A percentile compares a stretch with the other conserved stretches of the same genome.
phyloP scores from a whole-genome alignment of 257 asterid species.

The Solanum verrucosum region DNA sequence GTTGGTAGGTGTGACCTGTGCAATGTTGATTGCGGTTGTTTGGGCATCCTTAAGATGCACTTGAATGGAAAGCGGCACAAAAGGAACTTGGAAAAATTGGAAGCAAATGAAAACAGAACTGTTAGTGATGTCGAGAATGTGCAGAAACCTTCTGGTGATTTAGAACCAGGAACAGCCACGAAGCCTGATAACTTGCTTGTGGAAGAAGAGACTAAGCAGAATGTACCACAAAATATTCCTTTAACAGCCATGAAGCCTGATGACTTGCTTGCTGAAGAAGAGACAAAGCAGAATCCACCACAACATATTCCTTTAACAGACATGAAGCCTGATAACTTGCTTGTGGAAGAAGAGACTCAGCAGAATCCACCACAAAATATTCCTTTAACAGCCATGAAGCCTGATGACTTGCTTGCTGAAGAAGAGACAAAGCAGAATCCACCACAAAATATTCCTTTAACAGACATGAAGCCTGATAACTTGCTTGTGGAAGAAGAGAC shows the following conservation, averaged over 20 bases:
- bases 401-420: background rate
- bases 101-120: background rate
- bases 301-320: background rate
- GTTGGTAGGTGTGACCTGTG: conserved; percentile 20
- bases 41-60: conserved; percentile 13
- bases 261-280: background rate
- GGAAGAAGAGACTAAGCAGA: background rate
- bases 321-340: background rate
- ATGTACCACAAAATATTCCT: background rate
- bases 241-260: background rate
- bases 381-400: background rate
- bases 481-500: background rate
- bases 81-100: conserved; percentile 10
- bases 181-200: background rate
- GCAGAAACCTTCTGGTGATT: background rate
- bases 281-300: background rate
- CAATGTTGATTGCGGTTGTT: conserved; percentile 6
- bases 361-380: background rate
- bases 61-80: conserved; percentile 21
- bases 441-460: background rate
- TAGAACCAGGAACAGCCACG: background rate
- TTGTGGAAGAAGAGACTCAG: conserved; percentile 2
- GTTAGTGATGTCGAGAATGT: background rate
- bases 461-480: background rate
- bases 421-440: background rate